These are phyloP conservation scores for Fusarium setosum DNA, from an alignment of 2,329 filamentous ascomycete species.

Conservation along the genomic window DNA sequence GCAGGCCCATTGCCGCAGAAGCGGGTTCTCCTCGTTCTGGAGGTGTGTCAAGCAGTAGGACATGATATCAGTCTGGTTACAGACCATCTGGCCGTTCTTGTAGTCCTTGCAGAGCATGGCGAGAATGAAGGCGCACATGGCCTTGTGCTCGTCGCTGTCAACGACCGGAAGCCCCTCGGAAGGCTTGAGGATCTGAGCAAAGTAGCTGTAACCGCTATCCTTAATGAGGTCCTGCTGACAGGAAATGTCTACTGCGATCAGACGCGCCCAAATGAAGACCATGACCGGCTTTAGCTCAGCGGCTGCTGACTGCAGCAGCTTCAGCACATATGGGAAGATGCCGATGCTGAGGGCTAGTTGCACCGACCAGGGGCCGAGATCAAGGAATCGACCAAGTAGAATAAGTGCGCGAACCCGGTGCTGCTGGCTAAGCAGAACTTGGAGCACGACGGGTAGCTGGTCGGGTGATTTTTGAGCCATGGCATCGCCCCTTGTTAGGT, in stretches of 20 bases:
- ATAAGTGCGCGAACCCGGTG: constrained; percentile 92
- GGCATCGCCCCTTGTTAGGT: constrained; percentile 83
- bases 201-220: constrained; percentile 97
- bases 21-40: constrained; percentile 84
- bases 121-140: constrained; percentile 98
- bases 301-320: constrained; percentile 93
- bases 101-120: constrained; percentile 98
- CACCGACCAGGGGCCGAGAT: constrained; percentile 98
- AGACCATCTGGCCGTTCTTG: constrained; percentile 90
- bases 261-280: constrained; percentile 99
- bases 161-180: constrained; percentile 84
- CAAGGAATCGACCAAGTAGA: constrained; percentile 90
- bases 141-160: constrained; percentile 93
- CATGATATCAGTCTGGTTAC: constrained; percentile 90
- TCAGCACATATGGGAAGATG: constrained; percentile 99
- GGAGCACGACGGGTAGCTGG: constrained; percentile 94
- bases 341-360: constrained; percentile 97
- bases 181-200: constrained; percentile 91
- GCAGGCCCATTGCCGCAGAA: constrained; percentile 95
- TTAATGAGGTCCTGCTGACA: constrained; percentile 96
- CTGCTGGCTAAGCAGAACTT: constrained; percentile 95
- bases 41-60: constrained; percentile 87
- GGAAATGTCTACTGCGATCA: constrained; percentile 92
- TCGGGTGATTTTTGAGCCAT: constrained; percentile 89
- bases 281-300: constrained; percentile 96